Percentiles rank a stretch among this genome's conserved stretches.
phyloP scores from a whole-genome alignment of 148 eudicot genomes.

The Beta vulgaris region DNA sequence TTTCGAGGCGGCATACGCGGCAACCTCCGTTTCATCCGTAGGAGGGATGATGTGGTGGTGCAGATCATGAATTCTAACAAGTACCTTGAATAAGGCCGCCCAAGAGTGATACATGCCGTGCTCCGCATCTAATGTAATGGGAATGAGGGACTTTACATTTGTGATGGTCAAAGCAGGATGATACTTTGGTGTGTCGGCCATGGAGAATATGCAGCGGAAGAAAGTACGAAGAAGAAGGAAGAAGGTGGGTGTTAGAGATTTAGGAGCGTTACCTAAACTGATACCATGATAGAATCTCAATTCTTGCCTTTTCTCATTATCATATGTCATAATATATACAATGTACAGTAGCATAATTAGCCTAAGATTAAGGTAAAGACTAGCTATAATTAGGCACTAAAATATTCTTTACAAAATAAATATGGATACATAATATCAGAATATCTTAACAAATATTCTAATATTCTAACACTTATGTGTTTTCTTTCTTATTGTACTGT shows the following conservation, averaged over 20 bases:
- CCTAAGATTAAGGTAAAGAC: no score
- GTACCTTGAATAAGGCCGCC: background rate
- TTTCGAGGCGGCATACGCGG: background rate
- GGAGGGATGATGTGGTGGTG: background rate
- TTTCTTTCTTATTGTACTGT: no score
- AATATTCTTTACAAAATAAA: no score
- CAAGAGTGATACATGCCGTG: background rate
- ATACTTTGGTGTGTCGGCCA: background rate
- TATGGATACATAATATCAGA: no score
- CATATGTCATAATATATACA: no score
- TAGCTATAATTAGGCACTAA: no score
- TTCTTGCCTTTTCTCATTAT: background rate
- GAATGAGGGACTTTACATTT: background rate
- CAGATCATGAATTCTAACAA: background rate
- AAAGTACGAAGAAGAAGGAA: background rate
- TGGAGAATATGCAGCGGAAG: background rate
- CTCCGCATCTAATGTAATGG: background rate
- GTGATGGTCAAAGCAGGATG: background rate
- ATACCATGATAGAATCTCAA: background rate
- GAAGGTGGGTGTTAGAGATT: background rate
- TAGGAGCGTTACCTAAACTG: background rate
- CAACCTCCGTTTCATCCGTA: background rate
- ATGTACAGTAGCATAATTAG: no score
- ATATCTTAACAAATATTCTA: no score
- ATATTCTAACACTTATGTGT: no score